Evolutionary conservation across 2,329 filamentous ascomycete genomes (phyloP).

Genomic region (Stagonosporopsis chrysanthemi): DNA sequence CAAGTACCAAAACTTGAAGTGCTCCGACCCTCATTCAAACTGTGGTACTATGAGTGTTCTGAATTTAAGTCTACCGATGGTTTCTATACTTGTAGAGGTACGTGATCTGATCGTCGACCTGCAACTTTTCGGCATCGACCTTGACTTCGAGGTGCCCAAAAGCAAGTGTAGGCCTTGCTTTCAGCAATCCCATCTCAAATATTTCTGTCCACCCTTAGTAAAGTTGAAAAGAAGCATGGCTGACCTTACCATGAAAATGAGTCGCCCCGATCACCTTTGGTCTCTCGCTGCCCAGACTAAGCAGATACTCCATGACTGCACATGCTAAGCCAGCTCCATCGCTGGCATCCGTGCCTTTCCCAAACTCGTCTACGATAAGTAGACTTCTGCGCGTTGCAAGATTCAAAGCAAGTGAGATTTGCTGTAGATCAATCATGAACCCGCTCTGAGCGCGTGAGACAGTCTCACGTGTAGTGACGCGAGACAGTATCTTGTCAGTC

Average conservation of each 20-base stretch:
- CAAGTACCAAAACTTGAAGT: slow-evolving; percentile 83
- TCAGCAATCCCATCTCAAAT: slow-evolving; percentile 69
- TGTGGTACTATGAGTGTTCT: slow-evolving; percentile 33
- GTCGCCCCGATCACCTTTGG: slow-evolving; percentile 70
- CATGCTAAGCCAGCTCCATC: slow-evolving; percentile 71
- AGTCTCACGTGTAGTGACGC: slow-evolving; percentile 77
- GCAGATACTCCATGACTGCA: slow-evolving; percentile 65
- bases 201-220: slow-evolving; percentile 65
- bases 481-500: slow-evolving; percentile 90
- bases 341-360: slow-evolving; percentile 70
- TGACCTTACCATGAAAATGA: slow-evolving; percentile 66
- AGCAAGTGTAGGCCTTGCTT: slow-evolving; percentile 57
- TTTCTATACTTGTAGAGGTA: slow-evolving; percentile 72
- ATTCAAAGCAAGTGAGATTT: slow-evolving; percentile 78
- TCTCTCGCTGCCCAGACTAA: slow-evolving; percentile 56
- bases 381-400: slow-evolving; percentile 79
- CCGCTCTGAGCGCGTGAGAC: slow-evolving; percentile 70
- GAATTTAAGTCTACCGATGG: background rate
- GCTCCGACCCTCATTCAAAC: slow-evolving; percentile 69
- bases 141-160: slow-evolving; percentile 78
- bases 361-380: slow-evolving; percentile 92
- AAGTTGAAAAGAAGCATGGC: slow-evolving; percentile 47
- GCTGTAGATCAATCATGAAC: slow-evolving; percentile 85
- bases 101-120: slow-evolving; percentile 68
- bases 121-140: slow-evolving; percentile 61